A percentile compares a stretch with the other conserved stretches of the same genome.
phyloP scores from a whole-genome alignment of 2,329 filamentous ascomycete genomes.

The Penicillium corylophilum region DNA sequence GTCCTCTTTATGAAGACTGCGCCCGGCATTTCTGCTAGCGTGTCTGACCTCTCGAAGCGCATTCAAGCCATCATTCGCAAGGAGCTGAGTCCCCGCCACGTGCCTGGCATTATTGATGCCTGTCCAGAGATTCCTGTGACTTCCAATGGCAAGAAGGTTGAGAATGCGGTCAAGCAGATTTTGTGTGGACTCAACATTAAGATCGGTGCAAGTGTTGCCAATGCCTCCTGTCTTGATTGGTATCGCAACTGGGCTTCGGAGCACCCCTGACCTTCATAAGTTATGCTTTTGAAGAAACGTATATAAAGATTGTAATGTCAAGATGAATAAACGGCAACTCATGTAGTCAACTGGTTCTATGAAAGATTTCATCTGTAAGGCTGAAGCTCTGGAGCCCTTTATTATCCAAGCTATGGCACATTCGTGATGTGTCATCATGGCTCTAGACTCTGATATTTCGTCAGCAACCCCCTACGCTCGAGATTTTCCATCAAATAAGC shows the following conservation, averaged over 20 bases:
- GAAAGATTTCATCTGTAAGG: no score
- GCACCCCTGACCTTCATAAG: conserved; percentile 36
- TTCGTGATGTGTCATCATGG: conserved; percentile 6
- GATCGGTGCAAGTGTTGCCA: conserved; percentile 90
- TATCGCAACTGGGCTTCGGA: conserved; percentile 73
- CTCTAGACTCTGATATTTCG: conserved; percentile 12
- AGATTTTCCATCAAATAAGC: neutral
- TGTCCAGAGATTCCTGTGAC: conserved; percentile 88
- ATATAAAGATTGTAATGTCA: conserved; percentile 1
- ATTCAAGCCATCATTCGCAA: conserved; percentile 70
- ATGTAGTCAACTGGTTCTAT: neutral
- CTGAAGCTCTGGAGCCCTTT: no score
- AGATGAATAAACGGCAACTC: neutral
- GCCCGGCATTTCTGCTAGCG: conserved; percentile 32
- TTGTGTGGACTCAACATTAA: conserved; percentile 82
- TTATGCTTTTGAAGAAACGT: neutral
- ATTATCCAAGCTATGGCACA: no score
- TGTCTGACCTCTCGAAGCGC: conserved; percentile 59
- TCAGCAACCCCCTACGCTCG: conserved; percentile 5
- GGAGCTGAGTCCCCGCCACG: conserved; percentile 84
- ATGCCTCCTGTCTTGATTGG: conserved; percentile 84
- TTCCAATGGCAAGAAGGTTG: conserved; percentile 96
- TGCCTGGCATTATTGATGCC: conserved; percentile 78
- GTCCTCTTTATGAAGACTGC: conserved; percentile 83
- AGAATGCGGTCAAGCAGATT: conserved; percentile 95